These are phyloP conservation scores for Floccularia luteovirens DNA, from an alignment of 768 basidiomycete species.

Conservation along the genomic window DNA sequence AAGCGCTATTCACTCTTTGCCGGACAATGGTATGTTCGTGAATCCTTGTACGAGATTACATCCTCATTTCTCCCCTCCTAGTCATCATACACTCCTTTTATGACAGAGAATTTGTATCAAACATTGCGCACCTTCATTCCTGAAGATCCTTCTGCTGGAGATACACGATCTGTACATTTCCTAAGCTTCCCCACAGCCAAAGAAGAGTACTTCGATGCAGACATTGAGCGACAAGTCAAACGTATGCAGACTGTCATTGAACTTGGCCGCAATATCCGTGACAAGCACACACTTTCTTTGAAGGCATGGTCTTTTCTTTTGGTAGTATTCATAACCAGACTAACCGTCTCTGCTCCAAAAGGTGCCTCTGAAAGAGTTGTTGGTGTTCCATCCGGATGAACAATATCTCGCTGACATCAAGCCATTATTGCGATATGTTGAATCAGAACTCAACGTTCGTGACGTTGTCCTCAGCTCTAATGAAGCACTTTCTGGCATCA, in stretches of 20 bases:
- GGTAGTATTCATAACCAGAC: conserved; percentile 2
- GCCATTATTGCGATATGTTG: conserved; percentile 80
- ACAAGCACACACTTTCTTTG: conserved; percentile 77
- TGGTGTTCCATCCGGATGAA: conserved; percentile 86
- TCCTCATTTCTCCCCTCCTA: conserved; percentile 18
- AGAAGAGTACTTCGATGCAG: conserved; percentile 89
- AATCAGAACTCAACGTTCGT: conserved; percentile 93
- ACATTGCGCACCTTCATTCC: conserved; percentile 82
- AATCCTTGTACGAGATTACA: background rate
- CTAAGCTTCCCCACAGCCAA: conserved; percentile 89
- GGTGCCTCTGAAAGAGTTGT: conserved; percentile 88
- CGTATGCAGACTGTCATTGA: conserved; percentile 96
- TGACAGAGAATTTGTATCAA: conserved; percentile 96
- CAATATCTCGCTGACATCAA: conserved; percentile 82
- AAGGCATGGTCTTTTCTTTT: conserved; percentile 52
- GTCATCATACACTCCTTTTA: conserved; percentile 98
- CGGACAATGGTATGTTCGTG: conserved; percentile 72
- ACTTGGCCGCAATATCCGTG: conserved; percentile 80
- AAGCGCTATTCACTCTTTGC: conserved; percentile 89
- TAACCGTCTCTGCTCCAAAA: conserved; percentile 22
- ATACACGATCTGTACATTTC: conserved; percentile 93
- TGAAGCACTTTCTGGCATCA: conserved; percentile 78
- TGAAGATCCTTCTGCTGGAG: conserved; percentile 57
- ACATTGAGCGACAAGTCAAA: conserved; percentile 90
- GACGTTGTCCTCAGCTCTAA: conserved; percentile 86